phyloP scores from a whole-genome alignment of 1,284 basidiomycete genomes.

The Salmacisia buchloeana region DNA sequence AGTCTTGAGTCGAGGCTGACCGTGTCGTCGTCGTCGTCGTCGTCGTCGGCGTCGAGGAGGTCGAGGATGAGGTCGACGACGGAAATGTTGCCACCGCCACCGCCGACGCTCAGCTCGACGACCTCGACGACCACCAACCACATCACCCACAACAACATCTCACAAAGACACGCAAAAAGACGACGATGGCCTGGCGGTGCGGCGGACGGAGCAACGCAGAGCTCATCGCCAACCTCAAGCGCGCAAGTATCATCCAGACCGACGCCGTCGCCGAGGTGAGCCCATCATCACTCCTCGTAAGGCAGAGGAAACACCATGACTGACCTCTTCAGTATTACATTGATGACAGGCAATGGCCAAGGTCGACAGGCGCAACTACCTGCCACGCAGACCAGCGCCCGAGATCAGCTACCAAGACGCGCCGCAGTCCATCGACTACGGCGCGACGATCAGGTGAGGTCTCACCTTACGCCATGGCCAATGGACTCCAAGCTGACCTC shows the following conservation, averaged over 20 bases:
- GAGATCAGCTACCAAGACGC: slow-evolving; percentile 65
- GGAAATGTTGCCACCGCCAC: background rate
- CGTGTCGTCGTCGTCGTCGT: too few species aligned
- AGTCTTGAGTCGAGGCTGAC: too few species aligned
- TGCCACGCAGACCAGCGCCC: slow-evolving; percentile 46
- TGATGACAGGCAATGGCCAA: slow-evolving; percentile 23
- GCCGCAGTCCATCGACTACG: slow-evolving; percentile 74
- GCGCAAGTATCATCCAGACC: slow-evolving; percentile 57
- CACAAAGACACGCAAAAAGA: too few species aligned
- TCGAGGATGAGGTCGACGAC: too few species aligned
- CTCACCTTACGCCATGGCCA: slow-evolving; percentile 61
- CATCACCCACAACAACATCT: background rate
- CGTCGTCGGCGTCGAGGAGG: too few species aligned
- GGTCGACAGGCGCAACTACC: slow-evolving; percentile 58
- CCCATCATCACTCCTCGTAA: background rate
- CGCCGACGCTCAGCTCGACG: background rate
- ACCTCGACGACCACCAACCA: background rate
- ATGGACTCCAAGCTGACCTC: background rate
- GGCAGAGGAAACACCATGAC: background rate
- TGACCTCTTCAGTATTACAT: background rate
- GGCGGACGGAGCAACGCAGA: slow-evolving; percentile 65
- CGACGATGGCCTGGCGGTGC: slow-evolving; percentile 79
- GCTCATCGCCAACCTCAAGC: slow-evolving; percentile 65
- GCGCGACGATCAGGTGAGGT: slow-evolving; percentile 81
- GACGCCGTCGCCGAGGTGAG: slow-evolving; percentile 20